Evolutionary conservation across 805 yeast species (phyloP), one percentile per base, ranked within the genome.

Genomic region (Nakazawaea pomicola): DNA sequence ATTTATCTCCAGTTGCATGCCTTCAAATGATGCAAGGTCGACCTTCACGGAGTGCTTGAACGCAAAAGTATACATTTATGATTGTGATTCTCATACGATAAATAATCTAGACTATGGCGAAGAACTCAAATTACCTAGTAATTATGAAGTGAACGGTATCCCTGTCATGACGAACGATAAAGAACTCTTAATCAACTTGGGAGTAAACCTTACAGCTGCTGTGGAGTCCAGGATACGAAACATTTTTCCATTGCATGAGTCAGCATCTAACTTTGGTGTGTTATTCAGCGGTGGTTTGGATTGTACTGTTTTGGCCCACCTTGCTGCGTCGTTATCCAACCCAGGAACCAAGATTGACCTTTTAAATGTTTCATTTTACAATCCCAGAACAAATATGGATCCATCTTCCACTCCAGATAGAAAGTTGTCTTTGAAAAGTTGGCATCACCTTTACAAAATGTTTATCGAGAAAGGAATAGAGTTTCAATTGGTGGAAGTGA

Each of bases 261-360:
- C 56, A 0, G 58, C 58, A 32, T 57, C 65, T 1, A 58, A 60
- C 5, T 60, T 80, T 32, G 83, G 84, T 0, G 65, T 93, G 0
- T 60, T 93, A 24, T 93, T 90, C 55, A 87, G 96, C 33, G 99
- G 99, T 2, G 99, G 99, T 0, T 65, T 93, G 4, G 99, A 93
- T 55, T 93, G 99, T 58, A 82, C 97, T 0, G 61, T 91, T 0
- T 53, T 93, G 18, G 89, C 95, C 0, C 76, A 79, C 0, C 36
- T 82, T 3, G 60, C 68, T 34, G 74, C 59, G 4, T 61, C 43
- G 46, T 56, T 43, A 49, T 64, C 57, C 15, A 25, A 41, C 40
- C 31, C 50, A 44, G 54, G 59, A 28, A 52, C 62, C n/a, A 42
- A 47, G 1, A 70, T 93, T 7, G 96, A 91, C 55, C 65, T 93